Percentiles rank a stretch among this genome's conserved stretches.
Conservation (phyloP, 495 filamentous ascomycete genomes). For the Aspergillus leporis region DNA sequence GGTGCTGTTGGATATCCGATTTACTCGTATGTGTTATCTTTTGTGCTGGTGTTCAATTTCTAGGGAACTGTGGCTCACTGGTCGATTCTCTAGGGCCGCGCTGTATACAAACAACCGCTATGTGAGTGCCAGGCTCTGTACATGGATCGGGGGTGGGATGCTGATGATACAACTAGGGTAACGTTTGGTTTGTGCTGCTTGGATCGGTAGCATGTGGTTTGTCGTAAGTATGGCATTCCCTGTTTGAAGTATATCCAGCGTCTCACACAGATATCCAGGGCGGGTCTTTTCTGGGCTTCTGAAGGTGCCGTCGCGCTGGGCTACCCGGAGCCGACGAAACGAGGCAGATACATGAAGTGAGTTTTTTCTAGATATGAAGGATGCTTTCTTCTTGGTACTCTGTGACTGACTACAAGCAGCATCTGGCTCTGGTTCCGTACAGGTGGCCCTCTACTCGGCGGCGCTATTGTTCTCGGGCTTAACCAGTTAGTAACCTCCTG, state of each 20-base stretch:
- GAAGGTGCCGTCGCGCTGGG: constrained; percentile 64
- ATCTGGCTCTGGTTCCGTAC: constrained; percentile 63
- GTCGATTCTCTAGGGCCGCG: constrained; percentile 39
- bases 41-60: background rate
- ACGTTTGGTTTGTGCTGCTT: constrained; percentile 63
- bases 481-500: constrained; percentile 39
- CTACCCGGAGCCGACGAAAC: constrained; percentile 61
- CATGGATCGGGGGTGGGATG: background rate
- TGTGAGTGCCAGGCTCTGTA: constrained; percentile 17
- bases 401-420: constrained; percentile 13
- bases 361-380: constrained; percentile 3
- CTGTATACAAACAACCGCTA: constrained; percentile 68
- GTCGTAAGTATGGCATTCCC: constrained; percentile 34
- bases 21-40: constrained; percentile 31
- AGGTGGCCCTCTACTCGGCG: constrained; percentile 59
- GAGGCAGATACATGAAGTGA: constrained; percentile 52
- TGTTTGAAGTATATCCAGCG: background rate
- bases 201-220: constrained; percentile 64
- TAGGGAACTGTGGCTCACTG: constrained; percentile 31
- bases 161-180: constrained; percentile 36
- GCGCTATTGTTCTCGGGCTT: constrained; percentile 61
- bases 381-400: background rate
- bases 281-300: constrained; percentile 65
- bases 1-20: constrained; percentile 49
- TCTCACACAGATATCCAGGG: constrained; percentile 24